phyloP scores from a whole-genome alignment of 129 eudicot species.

The Tagetes erecta region DNA sequence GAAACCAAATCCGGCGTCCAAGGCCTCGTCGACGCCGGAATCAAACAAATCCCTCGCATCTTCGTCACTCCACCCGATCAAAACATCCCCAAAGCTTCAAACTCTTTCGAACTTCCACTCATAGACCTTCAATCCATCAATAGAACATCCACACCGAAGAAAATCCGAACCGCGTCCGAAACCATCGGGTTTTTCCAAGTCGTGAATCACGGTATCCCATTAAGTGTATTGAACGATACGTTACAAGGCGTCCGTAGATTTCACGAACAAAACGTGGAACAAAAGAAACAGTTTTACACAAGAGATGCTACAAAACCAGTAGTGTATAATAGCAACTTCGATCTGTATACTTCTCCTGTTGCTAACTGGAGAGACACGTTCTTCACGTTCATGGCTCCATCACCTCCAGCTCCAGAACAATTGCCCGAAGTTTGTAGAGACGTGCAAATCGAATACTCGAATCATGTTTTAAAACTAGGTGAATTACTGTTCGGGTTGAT shows the following conservation, averaged over 20 bases:
- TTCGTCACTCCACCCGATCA: conserved; percentile 40
- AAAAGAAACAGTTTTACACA: conserved; percentile 34
- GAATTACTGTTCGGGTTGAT: conserved; percentile 34
- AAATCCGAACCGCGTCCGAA: conserved; percentile 35
- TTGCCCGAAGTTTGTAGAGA: conserved; percentile 51
- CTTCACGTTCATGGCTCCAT: conserved; percentile 26
- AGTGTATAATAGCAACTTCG: conserved; percentile 48
- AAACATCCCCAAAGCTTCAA: conserved; percentile 31
- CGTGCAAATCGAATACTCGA: conserved; percentile 42
- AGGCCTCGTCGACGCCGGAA: conserved; percentile 54
- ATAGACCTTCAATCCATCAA: conserved; percentile 33
- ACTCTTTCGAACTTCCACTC: conserved; percentile 34
- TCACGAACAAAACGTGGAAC: conserved; percentile 32
- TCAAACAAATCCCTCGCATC: conserved; percentile 43
- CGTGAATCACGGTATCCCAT: conserved; percentile 57
- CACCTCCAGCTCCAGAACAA: conserved; percentile 19
- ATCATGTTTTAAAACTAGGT: conserved; percentile 37
- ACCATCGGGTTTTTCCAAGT: conserved; percentile 59
- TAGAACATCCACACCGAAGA: conserved; percentile 25
- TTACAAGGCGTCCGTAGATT: conserved; percentile 34
- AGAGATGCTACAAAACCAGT: conserved; percentile 35
- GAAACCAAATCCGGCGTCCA: conserved; percentile 53
- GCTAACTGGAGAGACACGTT: conserved; percentile 32
- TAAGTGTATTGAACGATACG: conserved; percentile 39
- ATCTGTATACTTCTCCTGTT: conserved; percentile 20